Conservation (phyloP, 257 asterid genomes). For the Nicotiana tomentosiformis region DNA sequence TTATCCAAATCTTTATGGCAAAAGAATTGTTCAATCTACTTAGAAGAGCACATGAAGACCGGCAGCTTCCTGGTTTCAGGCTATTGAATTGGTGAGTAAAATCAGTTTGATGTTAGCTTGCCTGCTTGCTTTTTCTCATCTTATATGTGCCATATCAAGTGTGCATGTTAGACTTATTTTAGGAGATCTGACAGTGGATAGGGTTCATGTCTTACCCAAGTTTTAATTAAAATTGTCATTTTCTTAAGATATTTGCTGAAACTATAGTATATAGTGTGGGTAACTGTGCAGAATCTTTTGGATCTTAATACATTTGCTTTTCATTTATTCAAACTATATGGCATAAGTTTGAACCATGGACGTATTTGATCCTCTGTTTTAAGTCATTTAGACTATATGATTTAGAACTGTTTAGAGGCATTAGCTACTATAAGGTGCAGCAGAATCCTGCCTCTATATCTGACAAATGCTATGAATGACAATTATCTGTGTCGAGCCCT, state of each 20-base stretch:
- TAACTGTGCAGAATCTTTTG: not conserved
- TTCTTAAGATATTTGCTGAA: not conserved
- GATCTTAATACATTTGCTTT: not conserved
- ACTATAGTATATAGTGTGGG: not conserved
- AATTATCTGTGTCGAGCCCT: not conserved
- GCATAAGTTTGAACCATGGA: not conserved
- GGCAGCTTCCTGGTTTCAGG: conserved; percentile 96
- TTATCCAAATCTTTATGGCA: conserved; percentile 93
- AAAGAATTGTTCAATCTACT: conserved; percentile 84
- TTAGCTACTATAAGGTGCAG: conserved; percentile 3
- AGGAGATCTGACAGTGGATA: not conserved
- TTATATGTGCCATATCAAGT: not conserved
- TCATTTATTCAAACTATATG: not conserved
- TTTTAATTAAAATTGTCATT: not conserved
- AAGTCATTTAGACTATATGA: not conserved
- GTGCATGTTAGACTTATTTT: not conserved
- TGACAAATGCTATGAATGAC: not conserved
- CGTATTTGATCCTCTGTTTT: not conserved
- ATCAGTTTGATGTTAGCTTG: not conserved
- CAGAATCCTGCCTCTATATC: not conserved
- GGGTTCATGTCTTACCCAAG: not conserved
- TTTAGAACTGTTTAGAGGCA: not conserved
- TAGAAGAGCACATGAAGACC: conserved; percentile 79
- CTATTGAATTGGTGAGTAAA: conserved; percentile 76
- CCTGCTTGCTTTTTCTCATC: not conserved